Evolutionary conservation across 1,139 yeast genomes (phyloP), one percentile per base, ranked within the genome.

Genomic region (Lodderomyces orthopsilosis): DNA sequence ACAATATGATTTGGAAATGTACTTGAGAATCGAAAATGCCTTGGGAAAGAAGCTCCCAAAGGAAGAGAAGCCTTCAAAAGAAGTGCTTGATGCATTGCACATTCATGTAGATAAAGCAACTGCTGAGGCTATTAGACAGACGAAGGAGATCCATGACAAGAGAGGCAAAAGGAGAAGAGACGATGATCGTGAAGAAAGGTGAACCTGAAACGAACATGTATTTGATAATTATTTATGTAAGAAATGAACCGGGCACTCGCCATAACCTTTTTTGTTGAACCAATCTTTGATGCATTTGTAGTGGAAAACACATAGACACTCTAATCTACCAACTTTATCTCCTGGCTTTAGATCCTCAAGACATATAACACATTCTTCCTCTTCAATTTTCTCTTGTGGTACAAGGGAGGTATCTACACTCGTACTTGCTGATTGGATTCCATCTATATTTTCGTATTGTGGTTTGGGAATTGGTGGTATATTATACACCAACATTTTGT

Each of bases 251-350:
- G 96, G 96, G 62, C 96, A 88, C 51, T 84, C 88, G 6, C 94
- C 89, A 17, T 77, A 83, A 0, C 96, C 94, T 61, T 86, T 89
- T 64, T 84, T 80, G 49, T 80, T 76, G 57, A 91, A 88, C 98
- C 98, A 93, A 51, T 81, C 84, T 61, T 85, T 81, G 52, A 93
- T 93, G 62, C 98, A 93, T 51, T 76, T 70, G 59, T 90, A 89
- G 60, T 94, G 99, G 61, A 88, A 94, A 37, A 91, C 87, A 60
- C 99, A 94, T 21, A 94, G 73, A 61, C 98, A 94, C 61, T 93
- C 98, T 44, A 94, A 67, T 33, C 99, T 69, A 0, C 96, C 98
- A 13, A 94, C 94, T 55, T 83, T 84, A 46, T 90, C 94, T 3
- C 96, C 96, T 0, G 90, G 88, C 42, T 68, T 68, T 59, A 91